These are phyloP conservation scores for Pichia inconspicua DNA, from an alignment of 1,139 yeast species.

Conservation along the genomic window DNA sequence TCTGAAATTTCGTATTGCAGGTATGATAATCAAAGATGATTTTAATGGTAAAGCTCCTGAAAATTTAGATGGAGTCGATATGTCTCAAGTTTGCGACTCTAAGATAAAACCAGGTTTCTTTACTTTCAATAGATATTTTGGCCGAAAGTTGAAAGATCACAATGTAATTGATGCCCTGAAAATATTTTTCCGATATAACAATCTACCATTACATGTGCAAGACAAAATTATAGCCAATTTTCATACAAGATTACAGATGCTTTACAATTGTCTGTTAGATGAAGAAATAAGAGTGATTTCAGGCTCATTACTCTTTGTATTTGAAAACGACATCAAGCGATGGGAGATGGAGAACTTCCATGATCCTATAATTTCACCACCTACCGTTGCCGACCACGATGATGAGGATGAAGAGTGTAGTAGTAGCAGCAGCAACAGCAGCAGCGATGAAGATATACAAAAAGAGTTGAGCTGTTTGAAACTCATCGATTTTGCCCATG, in stretches of 20 bases:
- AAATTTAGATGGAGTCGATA: constrained; percentile 19
- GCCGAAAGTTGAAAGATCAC: constrained; percentile 45
- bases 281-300: constrained; percentile 64
- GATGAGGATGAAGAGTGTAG: constrained; percentile 24
- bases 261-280: constrained; percentile 55
- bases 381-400: constrained; percentile 22
- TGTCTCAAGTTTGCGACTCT: constrained; percentile 13
- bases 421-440: constrained; percentile 23
- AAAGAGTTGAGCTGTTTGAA: constrained; percentile 45
- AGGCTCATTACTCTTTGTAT: constrained; percentile 65
- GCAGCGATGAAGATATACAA: constrained; percentile 22
- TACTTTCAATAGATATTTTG: constrained; percentile 59
- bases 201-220: constrained; percentile 28
- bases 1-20: constrained; percentile 71
- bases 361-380: constrained; percentile 32
- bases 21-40: constrained; percentile 54
- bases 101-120: constrained; percentile 33
- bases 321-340: constrained; percentile 54
- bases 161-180: constrained; percentile 43
- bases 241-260: constrained; percentile 49
- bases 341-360: constrained; percentile 36
- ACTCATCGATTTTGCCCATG: constrained; percentile 87
- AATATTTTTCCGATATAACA: constrained; percentile 41
- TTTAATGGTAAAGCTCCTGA: constrained; percentile 12
- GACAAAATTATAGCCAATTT: constrained; percentile 36